Base-by-base conservation (phyloP, 345 rosid species). In the Noccaea bulbosa region DNA sequence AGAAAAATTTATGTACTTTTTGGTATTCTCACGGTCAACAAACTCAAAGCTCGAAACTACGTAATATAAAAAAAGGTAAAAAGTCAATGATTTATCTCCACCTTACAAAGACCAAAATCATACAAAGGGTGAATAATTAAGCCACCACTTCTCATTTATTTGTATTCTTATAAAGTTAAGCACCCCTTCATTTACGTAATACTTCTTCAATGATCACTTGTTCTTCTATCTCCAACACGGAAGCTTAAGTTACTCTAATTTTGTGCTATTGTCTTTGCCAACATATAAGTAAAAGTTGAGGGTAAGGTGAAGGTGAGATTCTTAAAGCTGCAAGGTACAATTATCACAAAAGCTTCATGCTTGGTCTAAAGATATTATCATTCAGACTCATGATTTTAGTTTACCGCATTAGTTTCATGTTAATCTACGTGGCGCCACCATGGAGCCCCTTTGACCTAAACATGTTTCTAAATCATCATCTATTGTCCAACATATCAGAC, bases 281-380 rank as follows among this genome's bases (percentile, higher is more conserved):
- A 43, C 37, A 35, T 45, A 24, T 7, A 72, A 15, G 34, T 65
- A 17, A 37, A 62, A 70, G 3, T 12, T 48, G 12, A 5, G 16
- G 48, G 38, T 12, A 48, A 57, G 35, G 48, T 33, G 38, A 61
- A 69, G 27, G 16, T 46, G 70, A 54, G 59, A 38, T 69, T 60
- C 15, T 37, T 45, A 53, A 53, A 67, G 78, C 39, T 35, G 40
- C 8, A 38, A 60, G 78, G 65, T 62, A 75, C 58, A 75, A 69
- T 75, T 45, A 75, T 75, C 57, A 75, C 78, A 75, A 60, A 41
- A 46, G 45, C 33, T 69, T 75, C 78, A 75, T 54, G 78, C 78
- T 62, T 75, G 69, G 78, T 75, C 78, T 75, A 75, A 68, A 69
- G 46, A 40, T 54, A 74, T 61, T 68, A 75, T 75, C 58, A 75